Percentiles rank a stretch among this genome's conserved stretches.
These are phyloP conservation scores for Paralagenidium karlingii DNA, from an alignment of 352 stramenopile genomes.

Conservation along the genomic window DNA sequence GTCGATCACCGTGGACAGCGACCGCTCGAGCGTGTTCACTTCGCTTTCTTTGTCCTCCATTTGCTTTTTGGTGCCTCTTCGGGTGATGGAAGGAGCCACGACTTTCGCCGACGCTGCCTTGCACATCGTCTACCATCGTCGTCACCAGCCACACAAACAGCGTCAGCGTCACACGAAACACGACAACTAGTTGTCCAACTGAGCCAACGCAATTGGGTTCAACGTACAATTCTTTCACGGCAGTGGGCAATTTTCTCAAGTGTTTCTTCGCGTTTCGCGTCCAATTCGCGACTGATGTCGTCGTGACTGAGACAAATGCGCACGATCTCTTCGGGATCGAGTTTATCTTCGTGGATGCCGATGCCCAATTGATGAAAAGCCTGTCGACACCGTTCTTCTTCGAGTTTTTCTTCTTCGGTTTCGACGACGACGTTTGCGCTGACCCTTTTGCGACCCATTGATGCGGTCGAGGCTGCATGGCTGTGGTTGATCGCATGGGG, in stretches of 20 bases:
- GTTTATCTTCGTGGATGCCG: constrained; percentile 25
- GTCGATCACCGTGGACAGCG: constrained; percentile 54
- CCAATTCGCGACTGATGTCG: constrained; percentile 51
- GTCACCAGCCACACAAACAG: no score
- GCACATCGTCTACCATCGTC: neutral
- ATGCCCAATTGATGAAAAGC: constrained; percentile 66
- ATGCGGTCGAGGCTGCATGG: no score
- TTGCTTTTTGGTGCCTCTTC: constrained; percentile 43
- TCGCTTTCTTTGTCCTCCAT: constrained; percentile 62
- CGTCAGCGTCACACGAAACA: no score
- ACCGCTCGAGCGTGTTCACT: constrained; percentile 39
- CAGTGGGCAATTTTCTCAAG: constrained; percentile 34
- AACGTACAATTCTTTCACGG: constrained; percentile 46
- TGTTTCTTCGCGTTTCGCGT: constrained; percentile 45
- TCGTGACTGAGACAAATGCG: constrained; percentile 49
- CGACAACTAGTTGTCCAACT: no score
- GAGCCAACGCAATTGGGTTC: neutral
- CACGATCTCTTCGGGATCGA: constrained; percentile 61
- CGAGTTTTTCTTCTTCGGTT: constrained; percentile 9
- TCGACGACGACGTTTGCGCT: no score
- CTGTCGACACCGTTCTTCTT: constrained; percentile 23
- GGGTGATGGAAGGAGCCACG: constrained; percentile 39
- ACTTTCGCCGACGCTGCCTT: constrained; percentile 35
- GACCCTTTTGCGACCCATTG: no score
- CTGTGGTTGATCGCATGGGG: no score